Base-by-base conservation (phyloP, 1,284 basidiomycete genomes). In the Inonotus obliquus region DNA sequence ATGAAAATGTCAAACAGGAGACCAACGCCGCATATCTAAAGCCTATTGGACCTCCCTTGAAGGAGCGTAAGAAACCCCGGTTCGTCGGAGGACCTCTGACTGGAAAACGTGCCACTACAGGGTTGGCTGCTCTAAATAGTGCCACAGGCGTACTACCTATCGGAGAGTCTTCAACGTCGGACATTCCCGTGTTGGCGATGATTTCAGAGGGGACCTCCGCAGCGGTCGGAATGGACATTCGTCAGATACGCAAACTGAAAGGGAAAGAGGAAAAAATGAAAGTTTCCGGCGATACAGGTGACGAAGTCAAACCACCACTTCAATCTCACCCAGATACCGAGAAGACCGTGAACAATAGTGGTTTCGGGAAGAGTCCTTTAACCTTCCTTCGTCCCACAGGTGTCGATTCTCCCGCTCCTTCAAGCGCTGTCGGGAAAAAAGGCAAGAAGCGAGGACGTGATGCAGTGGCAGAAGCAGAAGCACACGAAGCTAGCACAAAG, bases 341-440 rank as follows among this genome's bases (percentile, higher is more conserved):
- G 14, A 45, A 47, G 21, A 7, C 61, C 10, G 19, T 19, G 13
- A 44, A 14, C 41, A 44, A 17, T 17, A 45, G 29, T 32, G 39
- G 25, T 35, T 6, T 38, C 21, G 51, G 49, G 11, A 59, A 55
- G 44, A 44, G 61, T 25, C 29, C 57, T n/a, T 39, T 52, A 38
- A 49, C 23, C 52, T 64, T 64, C 44, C 51, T 58, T 48, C 63
- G 63, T 14, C 63, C 63, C 19, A 56, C 48, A 29, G 63, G 63
- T 2, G 60, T 64, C 14, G 63, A 61, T 37, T 29, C 44, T 25
- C 63, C 63, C 53, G 44, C 45, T 29, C 25, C 53, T 9, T 47
- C 45, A 27, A 58, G 27, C 27, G 39, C 13, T 10, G 4, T 19
- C 10, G 35, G 38, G 17, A 60, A 60, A 35, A 61, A 49, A 10